These are phyloP conservation scores for Ichthyophthirius multifiliis DNA, from an alignment of 169 alveolate genomes.

Conservation along the genomic window DNA sequence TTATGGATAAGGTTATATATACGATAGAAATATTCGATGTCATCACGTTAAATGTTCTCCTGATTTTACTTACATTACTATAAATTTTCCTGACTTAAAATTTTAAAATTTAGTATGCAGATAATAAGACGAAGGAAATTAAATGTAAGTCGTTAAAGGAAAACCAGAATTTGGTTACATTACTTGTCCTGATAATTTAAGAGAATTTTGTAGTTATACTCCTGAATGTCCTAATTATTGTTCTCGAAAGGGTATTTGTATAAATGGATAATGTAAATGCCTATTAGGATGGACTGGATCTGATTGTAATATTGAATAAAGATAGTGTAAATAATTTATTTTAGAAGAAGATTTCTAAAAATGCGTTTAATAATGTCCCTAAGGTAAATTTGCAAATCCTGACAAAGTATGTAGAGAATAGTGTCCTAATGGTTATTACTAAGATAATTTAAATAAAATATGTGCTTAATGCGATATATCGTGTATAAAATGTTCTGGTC, in stretches of 20 bases:
- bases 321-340: too few species aligned
- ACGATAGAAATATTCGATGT: neutral
- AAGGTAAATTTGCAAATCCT: too few species aligned
- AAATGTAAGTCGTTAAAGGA: too few species aligned
- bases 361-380: too few species aligned
- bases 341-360: too few species aligned
- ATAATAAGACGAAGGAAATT: neutral
- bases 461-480: too few species aligned
- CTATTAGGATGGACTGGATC: neutral
- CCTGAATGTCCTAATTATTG: neutral
- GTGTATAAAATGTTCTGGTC: too few species aligned
- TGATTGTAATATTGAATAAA: too few species aligned
- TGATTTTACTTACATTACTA: neutral
- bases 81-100: neutral
- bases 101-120: neutral
- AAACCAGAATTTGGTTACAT: too few species aligned
- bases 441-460: too few species aligned
- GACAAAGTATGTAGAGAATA: too few species aligned
- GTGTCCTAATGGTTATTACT: too few species aligned
- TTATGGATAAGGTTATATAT: neutral
- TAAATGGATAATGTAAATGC: neutral
- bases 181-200: conserved; percentile 4
- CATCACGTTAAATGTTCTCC: neutral
- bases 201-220: neutral
- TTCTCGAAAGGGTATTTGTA: neutral